A percentile compares a stretch with the other conserved stretches of the same genome.
phyloP scores from a whole-genome alignment of 2,329 filamentous ascomycete species.

The Beauveria medogensis region DNA sequence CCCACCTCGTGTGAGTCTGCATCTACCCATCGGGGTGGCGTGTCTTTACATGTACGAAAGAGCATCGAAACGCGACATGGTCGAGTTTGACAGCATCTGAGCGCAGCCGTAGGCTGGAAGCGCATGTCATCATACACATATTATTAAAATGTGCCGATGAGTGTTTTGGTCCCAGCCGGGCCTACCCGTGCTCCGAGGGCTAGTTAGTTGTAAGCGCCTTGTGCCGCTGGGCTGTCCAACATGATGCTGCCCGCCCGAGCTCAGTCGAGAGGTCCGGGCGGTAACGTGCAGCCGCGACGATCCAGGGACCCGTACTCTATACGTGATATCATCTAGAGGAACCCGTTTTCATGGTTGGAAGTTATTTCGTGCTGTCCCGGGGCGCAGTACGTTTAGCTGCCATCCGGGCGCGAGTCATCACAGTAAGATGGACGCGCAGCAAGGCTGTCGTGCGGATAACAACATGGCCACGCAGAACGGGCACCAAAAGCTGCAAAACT shows the following conservation, averaged over 20 bases:
- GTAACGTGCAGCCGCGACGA: background rate
- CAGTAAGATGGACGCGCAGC: background rate
- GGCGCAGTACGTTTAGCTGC: background rate
- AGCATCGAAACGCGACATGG: background rate
- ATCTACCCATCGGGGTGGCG: background rate
- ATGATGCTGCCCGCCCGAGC: background rate
- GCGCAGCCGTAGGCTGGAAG: background rate
- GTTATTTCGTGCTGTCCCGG: background rate
- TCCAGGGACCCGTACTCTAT: background rate
- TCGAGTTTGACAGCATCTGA: background rate
- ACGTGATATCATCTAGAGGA: background rate
- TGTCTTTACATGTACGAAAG: no score
- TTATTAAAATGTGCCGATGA: background rate
- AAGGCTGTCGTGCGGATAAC: background rate
- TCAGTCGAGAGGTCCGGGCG: background rate
- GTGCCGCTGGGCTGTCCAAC: slow-evolving; percentile 2
- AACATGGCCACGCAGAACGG: background rate
- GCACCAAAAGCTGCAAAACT: background rate
- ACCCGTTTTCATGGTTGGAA: no score
- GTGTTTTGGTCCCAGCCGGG: background rate
- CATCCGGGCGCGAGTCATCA: background rate
- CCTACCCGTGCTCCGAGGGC: background rate
- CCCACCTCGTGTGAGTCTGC: background rate
- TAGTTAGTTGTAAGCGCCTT: background rate
- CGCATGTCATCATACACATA: background rate